Evolutionary conservation across 139 green algal genomes (phyloP), one percentile per base, ranked within the genome.

Genomic region (Closterium sp.): DNA sequence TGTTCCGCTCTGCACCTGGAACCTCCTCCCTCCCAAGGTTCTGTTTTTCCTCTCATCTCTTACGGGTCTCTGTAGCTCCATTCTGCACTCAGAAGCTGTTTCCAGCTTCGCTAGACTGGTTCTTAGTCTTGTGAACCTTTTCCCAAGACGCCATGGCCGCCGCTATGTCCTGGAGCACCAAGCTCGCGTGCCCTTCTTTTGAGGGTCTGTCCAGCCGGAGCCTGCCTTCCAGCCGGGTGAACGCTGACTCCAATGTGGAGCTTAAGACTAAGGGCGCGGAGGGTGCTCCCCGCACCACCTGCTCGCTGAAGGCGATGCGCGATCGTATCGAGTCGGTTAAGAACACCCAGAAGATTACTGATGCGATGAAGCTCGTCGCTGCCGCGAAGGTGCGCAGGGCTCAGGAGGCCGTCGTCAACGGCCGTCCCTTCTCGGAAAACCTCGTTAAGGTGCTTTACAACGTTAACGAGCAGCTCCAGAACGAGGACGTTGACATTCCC

Each of bases 341-440:
- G 95, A 99, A 99, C 96, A 99, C 98, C 31, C 95, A 98, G 95
- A 99, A 99, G 97, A 99, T 99, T 95, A 99, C 98, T 17, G 97
- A 97, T 50, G 95, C 95, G 62, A 96, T 96, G 95, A 96, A 96
- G 95, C 95, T 96, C 28, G 94, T 96, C 29, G 95, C 95, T 73
- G 95, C 95, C 31, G 95, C 95, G 24, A 96, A 97, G 95, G 95
- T 97, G 45, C 90, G 95, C 31, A 96, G 98, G 70, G 98, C 98
- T 29, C 98, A 99, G 96, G 97, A 98, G 79, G 98, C 98, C 11
- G 98, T 99, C 30, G 96, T 99, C 34, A 98, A 98, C 94, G 97
- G 97, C 86, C 97, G 98, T 86, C 98, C 98, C 86, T 99, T 99
- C 95, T 97, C 98, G 24, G 98, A 99, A 97, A 98, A 99, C 95